Base-by-base conservation (phyloP, 108 stramenopile species). In the Discostella stelligeroides region DNA sequence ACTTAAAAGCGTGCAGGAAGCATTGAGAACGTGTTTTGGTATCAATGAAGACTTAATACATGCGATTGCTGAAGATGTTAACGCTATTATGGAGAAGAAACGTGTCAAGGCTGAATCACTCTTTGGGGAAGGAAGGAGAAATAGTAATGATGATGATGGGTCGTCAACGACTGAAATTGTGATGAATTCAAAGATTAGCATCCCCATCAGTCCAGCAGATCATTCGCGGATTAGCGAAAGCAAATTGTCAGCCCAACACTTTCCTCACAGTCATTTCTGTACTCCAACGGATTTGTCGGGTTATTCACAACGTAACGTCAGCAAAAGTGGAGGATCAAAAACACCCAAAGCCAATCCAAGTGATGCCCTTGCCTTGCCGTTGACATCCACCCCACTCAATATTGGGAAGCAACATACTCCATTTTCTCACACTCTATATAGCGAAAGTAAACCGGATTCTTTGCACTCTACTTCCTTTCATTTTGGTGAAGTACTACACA, bases 21-120 rank as follows among this genome's bases (percentile, higher is more conserved):
- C 55, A 37, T 27, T 56, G 34, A 13, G 55, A 17, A 37, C 28
- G 55, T 56, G 55, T 27, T 56, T 56, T 30, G 34, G n/a, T 2
- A 38, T 56, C 55, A 56, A 56, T 23, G 55, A 56, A 13, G 55
- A 38, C 14, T 39, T 58, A 34, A 28, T 21, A 4, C 17, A 17
- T 0, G 37, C 38, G 3, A 58, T 41, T 37, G 57, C 57, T 20
- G 37, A n/a, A 1, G 34, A 34, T 41, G 17, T 0, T 20, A 15
- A 27, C 24, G 53, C 10, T 6, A 11, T 6, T 15, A 25, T 4
- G 28, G 53, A 14, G 28, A n/a, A n/a, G n/a, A 24, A 8, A 24
- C 21, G 18, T 20, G 0, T 8, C 18, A 13, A 14, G 1, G 28
- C 0, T 1, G 7, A 13, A 53, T 23, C 3, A 1, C 25, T 2